Conservation (phyloP, 2,329 filamentous ascomycete genomes). For the Diaporthe citriasiana region DNA sequence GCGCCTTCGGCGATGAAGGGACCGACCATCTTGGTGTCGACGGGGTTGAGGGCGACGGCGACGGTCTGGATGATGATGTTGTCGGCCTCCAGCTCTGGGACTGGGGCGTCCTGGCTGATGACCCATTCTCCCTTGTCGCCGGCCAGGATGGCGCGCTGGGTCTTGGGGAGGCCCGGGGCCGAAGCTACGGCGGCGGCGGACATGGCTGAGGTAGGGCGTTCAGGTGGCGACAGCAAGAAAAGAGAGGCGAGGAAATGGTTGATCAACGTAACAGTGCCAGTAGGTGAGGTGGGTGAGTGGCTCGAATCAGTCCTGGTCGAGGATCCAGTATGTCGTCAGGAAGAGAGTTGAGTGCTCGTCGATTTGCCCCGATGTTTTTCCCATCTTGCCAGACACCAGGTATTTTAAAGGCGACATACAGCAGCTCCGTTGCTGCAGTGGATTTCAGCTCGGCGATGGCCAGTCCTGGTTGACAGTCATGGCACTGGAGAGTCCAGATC, state of each 20-base stretch:
- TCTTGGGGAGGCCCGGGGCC: slow-evolving; percentile 15
- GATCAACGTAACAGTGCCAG: background rate
- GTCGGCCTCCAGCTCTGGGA: slow-evolving; percentile 19
- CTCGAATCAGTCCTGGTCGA: background rate
- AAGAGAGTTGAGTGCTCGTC: background rate
- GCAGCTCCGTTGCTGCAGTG: background rate
- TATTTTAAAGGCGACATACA: slow-evolving; percentile 5
- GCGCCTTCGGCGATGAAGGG: slow-evolving; percentile 44
- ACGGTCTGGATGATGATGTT: slow-evolving; percentile 21
- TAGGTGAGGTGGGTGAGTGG: background rate
- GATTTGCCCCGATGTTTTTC: background rate
- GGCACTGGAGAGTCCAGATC: background rate
- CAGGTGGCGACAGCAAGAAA: too few species aligned
- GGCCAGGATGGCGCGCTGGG: slow-evolving; percentile 25
- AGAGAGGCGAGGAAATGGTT: background rate
- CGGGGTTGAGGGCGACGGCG: slow-evolving; percentile 51
- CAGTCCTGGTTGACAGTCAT: background rate
- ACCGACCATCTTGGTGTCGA: slow-evolving; percentile 51
- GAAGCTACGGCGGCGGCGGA: slow-evolving; percentile 9
- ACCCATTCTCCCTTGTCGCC: slow-evolving; percentile 9
- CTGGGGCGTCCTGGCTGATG: slow-evolving; percentile 1
- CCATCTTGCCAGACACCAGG: background rate
- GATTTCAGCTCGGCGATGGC: slow-evolving; percentile 8
- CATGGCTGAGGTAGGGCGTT: background rate
- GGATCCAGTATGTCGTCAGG: background rate